Base-by-base conservation (phyloP, 2,329 filamentous ascomycete species). In the Verticillium dahliae region DNA sequence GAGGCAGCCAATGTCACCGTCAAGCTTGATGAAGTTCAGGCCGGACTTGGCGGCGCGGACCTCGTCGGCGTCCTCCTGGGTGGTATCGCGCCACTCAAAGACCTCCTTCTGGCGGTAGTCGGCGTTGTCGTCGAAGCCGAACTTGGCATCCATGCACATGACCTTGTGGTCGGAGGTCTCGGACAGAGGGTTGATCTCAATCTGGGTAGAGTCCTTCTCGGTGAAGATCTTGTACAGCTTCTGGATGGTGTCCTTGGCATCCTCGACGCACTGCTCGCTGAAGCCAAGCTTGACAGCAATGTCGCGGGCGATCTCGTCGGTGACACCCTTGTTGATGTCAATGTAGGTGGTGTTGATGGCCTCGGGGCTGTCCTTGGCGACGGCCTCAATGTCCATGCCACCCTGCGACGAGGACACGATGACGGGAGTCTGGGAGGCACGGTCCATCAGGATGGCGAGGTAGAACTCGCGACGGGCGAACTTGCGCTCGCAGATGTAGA, bases 401-500 rank as follows among this genome's bases (percentile, higher is more conserved):
- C 95, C 95, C 81, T 99, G 95, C 62, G 93, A 97, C 65, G 94
- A 98, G 69, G 95, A 94, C 65, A 99, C 93, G 70, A 99, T 97
- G 74, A 98, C 92, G 70, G 95, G 95, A 67, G 86, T 84, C 81
- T 98, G 95, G 59, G 90, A 89, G 69, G 84, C 87, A 73, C 95
- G 92, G 83, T 99, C 95, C 95, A 99, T 98, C 71, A 99, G 89
- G 73, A 99, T 90, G 73, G 95, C 95, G 63, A 99, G 89, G 84
- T 99, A 99, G 84, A 99, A 99, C 81, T 99, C 95, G 75, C 95
- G 90, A 69, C 95, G 92, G 71, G 95, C 95, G 74, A 97, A 99
- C 85, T 99, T 99, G 85, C 95, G 93, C 86, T 99, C 95, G 81
- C 94, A 96, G 76, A 99, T 98, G 84, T 96, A 98, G 75, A 99